Percentiles rank a stretch among this genome's conserved stretches.
phyloP scores from a whole-genome alignment of 257 asterid genomes.

The Cruciata laevipes region DNA sequence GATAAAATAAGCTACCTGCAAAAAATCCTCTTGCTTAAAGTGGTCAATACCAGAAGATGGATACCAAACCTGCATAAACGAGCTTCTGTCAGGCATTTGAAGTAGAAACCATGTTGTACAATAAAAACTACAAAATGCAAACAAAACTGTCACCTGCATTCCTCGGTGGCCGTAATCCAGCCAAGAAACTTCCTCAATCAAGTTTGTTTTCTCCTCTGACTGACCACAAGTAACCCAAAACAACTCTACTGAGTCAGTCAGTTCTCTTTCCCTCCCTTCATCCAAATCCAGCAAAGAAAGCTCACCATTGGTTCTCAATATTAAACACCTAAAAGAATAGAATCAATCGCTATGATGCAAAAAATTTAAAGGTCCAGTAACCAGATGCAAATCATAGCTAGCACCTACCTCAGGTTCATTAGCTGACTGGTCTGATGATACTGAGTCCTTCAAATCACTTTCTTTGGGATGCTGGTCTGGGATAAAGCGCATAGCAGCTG shows the following conservation, averaged over 20 bases:
- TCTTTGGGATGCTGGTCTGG: conserved; percentile 83
- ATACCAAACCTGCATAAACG: conserved; percentile 90
- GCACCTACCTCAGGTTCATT: conserved; percentile 79
- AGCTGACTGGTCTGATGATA: conserved; percentile 46
- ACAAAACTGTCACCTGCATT: conserved; percentile 80
- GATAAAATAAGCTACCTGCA: conserved; percentile 56
- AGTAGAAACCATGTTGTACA: conserved; percentile 11
- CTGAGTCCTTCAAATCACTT: conserved; percentile 34
- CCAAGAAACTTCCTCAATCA: conserved; percentile 99
- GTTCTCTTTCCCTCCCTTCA: conserved; percentile 96
- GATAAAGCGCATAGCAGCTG: conserved; percentile 89
- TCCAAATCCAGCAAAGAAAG: conserved; percentile 98
- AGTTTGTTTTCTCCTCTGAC: conserved; percentile 83
- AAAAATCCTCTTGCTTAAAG: conserved; percentile 95
- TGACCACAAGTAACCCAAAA: conserved; percentile 99
- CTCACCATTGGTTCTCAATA: conserved; percentile 88
- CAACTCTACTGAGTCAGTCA: conserved; percentile 89
- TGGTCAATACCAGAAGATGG: conserved; percentile 90
- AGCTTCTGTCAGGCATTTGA: conserved; percentile 42
- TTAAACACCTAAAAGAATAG: conserved; percentile 60
- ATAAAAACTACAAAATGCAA: neutral
- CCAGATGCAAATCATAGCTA: conserved; percentile 18
- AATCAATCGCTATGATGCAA: conserved; percentile 21
- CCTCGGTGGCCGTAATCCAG: conserved; percentile 97
- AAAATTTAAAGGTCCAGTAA: conserved; percentile 13